These are phyloP conservation scores for Striga hermonthica DNA, from an alignment of 305 asterid genomes.

Conservation along the genomic window DNA sequence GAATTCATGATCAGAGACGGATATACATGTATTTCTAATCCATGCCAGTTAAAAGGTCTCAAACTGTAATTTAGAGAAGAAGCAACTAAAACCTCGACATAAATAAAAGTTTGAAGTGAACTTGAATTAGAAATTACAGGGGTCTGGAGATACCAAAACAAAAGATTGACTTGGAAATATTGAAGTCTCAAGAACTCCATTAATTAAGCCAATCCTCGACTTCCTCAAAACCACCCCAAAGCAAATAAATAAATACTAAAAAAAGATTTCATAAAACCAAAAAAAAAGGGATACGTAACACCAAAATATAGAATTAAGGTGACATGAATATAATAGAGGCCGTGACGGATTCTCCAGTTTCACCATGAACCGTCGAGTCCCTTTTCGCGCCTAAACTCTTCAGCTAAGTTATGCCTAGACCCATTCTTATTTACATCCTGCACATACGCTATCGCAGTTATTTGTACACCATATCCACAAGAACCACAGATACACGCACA, in stretches of 20 bases:
- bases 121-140: neutral
- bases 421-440: slow-evolving; percentile 51
- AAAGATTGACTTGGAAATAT: neutral
- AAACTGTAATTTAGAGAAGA: too few relatives aligned
- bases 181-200: neutral
- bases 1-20: too few relatives aligned
- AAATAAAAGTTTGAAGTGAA: neutral
- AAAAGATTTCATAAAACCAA: too few relatives aligned
- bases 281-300: too few relatives aligned
- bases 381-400: slow-evolving; percentile 31
- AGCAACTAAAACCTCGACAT: neutral
- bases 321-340: slow-evolving; percentile 64
- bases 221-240: too few relatives aligned
- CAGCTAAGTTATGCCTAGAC: slow-evolving; percentile 40
- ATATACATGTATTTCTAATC: too few relatives aligned
- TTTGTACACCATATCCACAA: neutral
- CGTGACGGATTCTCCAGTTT: slow-evolving; percentile 48
- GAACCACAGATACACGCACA: neutral
- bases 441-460: slow-evolving; percentile 18
- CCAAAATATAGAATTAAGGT: slow-evolving; percentile 18
- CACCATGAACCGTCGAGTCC: slow-evolving; percentile 43
- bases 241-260: neutral
- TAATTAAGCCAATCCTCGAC: neutral
- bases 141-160: neutral
- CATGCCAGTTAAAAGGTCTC: too few relatives aligned